Evolutionary conservation across 148 eudicot species (phyloP), one percentile per base, ranked within the genome.

Genomic region (Heliosperma pusillum): DNA sequence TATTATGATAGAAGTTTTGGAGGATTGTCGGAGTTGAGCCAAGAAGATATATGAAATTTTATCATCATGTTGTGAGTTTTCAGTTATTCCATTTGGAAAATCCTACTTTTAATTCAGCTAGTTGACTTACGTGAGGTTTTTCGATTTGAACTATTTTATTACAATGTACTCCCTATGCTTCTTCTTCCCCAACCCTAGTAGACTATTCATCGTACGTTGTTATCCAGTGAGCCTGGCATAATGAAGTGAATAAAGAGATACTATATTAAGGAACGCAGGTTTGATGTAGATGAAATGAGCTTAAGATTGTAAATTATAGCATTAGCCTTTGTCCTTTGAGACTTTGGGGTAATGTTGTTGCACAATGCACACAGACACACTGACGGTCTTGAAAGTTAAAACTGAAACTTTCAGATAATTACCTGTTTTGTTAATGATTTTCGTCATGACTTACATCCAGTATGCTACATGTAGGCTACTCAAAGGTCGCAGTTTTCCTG

Each of bases 401-500:
- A 7, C 9, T 10, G 2, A 57, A n/a, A 65, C 1, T 27, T 11
- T 24, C n/a, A 4, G 15, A 59, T 60, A 12, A 25, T 26, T 44
- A 5, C 19, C 2, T 50, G 56, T 13, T 60, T 55, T 53, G 17
- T 53, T n/a, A 7, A 55, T 57, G 62, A 15, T 50, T 24, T 66
- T 64, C n/a, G 7, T 69, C 27, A 58, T 66, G 50, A 33, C 59
- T 69, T 26, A 75, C 58, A 57, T 70, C 22, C 29, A 9, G 15
- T 56, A 53, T 80, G 44, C 22, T 69, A 64, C 53, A 58, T 81
- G 68, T 70, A 95, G 99, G 92, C 77, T 90, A 74, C 93, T 90
- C 67, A 95, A 92, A 82, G 99, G 99, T 58, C 96, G 96, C 67
- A 95, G 89, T 79, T 92, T 92, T 56, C 99, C 99, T 62, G 99